Conservation (phyloP, 306 rosid species). For the Vigna reflexopilosa region DNA sequence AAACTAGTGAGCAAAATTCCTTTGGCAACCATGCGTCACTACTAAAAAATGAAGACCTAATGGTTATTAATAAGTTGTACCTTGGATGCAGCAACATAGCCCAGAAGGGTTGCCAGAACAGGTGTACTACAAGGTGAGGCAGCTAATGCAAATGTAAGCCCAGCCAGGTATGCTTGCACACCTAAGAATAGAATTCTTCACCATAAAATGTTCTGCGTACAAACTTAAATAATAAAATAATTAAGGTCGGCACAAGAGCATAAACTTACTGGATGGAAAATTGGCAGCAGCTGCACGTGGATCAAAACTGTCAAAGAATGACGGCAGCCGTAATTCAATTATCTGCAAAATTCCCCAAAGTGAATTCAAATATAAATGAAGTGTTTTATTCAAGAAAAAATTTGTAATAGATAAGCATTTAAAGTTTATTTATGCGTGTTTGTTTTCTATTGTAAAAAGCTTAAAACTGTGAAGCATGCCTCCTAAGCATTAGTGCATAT, state of each 20-base stretch:
- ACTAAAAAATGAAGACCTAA: slow-evolving; percentile 36
- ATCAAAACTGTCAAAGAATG: slow-evolving; percentile 88
- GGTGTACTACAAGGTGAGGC: slow-evolving; percentile 99
- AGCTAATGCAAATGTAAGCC: slow-evolving; percentile 96
- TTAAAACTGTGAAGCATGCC: slow-evolving; percentile 2
- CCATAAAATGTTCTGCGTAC: slow-evolving; percentile 28
- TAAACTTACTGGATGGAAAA: slow-evolving; percentile 82
- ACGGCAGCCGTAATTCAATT: slow-evolving; percentile 84
- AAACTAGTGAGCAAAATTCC: background rate
- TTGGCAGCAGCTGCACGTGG: slow-evolving; percentile 89
- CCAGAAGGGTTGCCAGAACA: slow-evolving; percentile 82
- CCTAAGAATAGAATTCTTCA: slow-evolving; percentile 56
- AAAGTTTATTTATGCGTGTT: background rate
- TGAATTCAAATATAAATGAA: slow-evolving; percentile 34
- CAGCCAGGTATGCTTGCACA: slow-evolving; percentile 95
- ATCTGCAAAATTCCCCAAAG: slow-evolving; percentile 58
- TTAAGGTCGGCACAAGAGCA: slow-evolving; percentile 13
- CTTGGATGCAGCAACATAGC: slow-evolving; percentile 97
- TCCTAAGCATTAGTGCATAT: background rate
- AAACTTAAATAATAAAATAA: slow-evolving; percentile 13
- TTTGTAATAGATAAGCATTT: background rate
- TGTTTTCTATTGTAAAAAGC: slow-evolving; percentile 21
- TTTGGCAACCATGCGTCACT: slow-evolving; percentile 19
- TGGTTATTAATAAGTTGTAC: slow-evolving; percentile 50
- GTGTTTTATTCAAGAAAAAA: background rate